Evolutionary conservation across 371 early-diverging fungal genomes (phyloP).

Genomic region (Massospora cicadina): DNA sequence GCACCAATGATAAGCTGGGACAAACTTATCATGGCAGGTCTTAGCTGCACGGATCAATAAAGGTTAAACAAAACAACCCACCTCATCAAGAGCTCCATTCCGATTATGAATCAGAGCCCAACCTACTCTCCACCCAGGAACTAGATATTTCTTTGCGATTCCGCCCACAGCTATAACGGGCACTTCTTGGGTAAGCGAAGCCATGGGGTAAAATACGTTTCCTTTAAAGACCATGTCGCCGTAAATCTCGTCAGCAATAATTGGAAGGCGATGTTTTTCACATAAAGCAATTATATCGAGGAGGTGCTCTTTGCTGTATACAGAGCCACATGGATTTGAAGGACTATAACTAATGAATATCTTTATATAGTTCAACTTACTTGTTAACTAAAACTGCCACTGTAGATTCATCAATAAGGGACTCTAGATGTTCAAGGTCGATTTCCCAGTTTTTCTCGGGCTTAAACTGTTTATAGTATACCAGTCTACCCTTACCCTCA

Average conservation of each 20-base stretch:
- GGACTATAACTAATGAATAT: conserved; percentile 20
- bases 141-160: conserved; percentile 75
- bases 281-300: conserved; percentile 46
- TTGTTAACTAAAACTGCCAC: conserved; percentile 73
- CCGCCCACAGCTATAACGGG: conserved; percentile 75
- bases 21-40: conserved; percentile 46
- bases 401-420: conserved; percentile 62
- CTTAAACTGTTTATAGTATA: conserved; percentile 14
- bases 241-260: conserved; percentile 87
- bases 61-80: conserved; percentile 12
- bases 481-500: conserved; percentile 28
- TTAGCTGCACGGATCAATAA: conserved; percentile 16
- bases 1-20: conserved; percentile 66
- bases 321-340: conserved; percentile 84
- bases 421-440: conserved; percentile 60
- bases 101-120: conserved; percentile 75
- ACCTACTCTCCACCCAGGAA: conserved; percentile 84
- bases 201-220: conserved; percentile 44
- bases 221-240: conserved; percentile 69
- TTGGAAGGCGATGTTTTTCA: conserved; percentile 55
- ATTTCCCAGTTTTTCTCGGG: conserved; percentile 71
- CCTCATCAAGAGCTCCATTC: conserved; percentile 27
- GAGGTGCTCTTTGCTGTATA: conserved; percentile 54
- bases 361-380: conserved; percentile 16
- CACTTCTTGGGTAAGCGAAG: conserved; percentile 52